Evolutionary conservation across 176 grass and related monocot genomes (phyloP), one percentile per base, ranked within the genome.

Genomic region (Musa itinerans): DNA sequence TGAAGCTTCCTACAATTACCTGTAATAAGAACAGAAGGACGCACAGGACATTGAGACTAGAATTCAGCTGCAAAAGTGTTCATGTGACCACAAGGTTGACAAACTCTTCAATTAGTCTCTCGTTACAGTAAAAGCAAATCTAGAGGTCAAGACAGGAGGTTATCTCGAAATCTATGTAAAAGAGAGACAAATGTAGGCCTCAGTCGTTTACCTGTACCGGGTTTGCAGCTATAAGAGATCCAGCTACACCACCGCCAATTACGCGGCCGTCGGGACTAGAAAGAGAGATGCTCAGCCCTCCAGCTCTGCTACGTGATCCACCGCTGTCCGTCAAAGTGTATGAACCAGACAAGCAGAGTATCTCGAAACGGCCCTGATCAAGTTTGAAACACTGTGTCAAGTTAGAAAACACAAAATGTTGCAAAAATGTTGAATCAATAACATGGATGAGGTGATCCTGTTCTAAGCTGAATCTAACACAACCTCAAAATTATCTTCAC

Each of bases 301-400:
- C 75, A 10, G 17, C 26, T 52, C 61, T 63, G 49, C 58, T 64
- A 9, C 21, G 75, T 9, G 75, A 81, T 10, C 94, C 90, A 1
- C 82, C 86, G 58, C 88, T 84, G 4, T 94, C 95, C 20, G 83
- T 78, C 78, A 81, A 53, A 84, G 94, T 84, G 55, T 99, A 94
- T 8, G 95, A 99, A 43, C 95, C 90, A 63, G 95, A 99, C 55
- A 99, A 84, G 81, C 85, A 89, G 25, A 99, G 81, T 74, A 99
- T 99, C 61, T 99, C 88, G 63, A 84, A 99, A 82, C 84, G 88
- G 67, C 95, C 95, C 95, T 99, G 86, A 55, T 27, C 52, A 56
- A 17, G 52, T 54, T 74, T 22, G 34, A 48, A 70, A 10, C 68
- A 50, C 23, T 24, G 43, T 12, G 48, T 2, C 22, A 51, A 50